Evolutionary conservation across 2,329 filamentous ascomycete genomes (phyloP).

Genomic region (Hypoxylon sp.): DNA sequence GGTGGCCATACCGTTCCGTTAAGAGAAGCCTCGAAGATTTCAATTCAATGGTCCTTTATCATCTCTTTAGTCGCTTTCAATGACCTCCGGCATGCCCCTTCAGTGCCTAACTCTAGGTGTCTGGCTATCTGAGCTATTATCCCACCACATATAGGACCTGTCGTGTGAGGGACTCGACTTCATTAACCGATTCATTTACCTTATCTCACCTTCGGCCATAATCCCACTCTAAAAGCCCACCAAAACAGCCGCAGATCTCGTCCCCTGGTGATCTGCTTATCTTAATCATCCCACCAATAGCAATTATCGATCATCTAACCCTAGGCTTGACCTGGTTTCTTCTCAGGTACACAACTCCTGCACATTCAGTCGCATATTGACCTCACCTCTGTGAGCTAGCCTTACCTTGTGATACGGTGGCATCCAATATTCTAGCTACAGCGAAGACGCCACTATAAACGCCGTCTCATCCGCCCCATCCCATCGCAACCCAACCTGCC

Average conservation of each 20-base stretch:
- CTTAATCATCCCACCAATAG: conserved; percentile 32
- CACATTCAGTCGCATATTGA: conserved; percentile 22
- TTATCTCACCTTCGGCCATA: conserved; percentile 21
- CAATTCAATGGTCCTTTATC: background rate
- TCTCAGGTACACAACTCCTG: conserved; percentile 30
- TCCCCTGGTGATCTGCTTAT: conserved; percentile 29
- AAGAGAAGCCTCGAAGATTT: background rate
- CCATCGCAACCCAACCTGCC: background rate
- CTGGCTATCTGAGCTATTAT: background rate
- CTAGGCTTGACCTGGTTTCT: conserved; percentile 17
- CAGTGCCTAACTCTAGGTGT: background rate
- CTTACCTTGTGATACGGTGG: conserved; percentile 31
- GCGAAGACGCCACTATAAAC: conserved; percentile 28
- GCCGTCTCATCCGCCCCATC: conserved; percentile 9
- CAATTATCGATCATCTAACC: conserved; percentile 2
- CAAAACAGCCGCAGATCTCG: conserved; percentile 29
- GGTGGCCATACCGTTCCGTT: background rate
- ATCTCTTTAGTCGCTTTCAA: background rate
- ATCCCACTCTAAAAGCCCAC: conserved; percentile 18
- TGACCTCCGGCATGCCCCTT: background rate
- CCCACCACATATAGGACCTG: conserved; percentile 6
- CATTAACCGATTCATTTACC: conserved; percentile 7
- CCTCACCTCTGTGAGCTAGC: conserved; percentile 24
- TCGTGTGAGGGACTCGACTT: background rate
- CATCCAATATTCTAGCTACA: conserved; percentile 21